These are phyloP conservation scores for Asterophora parasitica DNA, from an alignment of 768 basidiomycete species.

Conservation along the genomic window DNA sequence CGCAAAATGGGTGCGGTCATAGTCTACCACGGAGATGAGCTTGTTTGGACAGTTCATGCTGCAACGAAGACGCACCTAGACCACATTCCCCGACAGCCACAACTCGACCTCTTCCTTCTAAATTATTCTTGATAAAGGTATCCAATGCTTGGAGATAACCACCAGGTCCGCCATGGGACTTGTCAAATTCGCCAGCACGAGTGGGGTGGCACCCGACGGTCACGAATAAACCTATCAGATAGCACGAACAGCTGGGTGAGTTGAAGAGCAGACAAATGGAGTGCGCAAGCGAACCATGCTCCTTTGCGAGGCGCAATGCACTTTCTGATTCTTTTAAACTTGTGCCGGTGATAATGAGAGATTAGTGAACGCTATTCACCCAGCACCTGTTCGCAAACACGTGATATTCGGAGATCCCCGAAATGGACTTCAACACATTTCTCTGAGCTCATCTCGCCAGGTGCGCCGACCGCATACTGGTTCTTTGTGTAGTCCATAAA, in stretches of 20 bases:
- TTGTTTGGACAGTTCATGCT: neutral
- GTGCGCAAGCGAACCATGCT: slow-evolving; percentile 38
- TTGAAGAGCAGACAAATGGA: neutral
- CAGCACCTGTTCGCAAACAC: too few species aligned
- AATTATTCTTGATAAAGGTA: slow-evolving; percentile 42
- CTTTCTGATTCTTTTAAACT: slow-evolving; percentile 58
- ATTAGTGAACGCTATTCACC: too few species aligned
- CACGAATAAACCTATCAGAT: slow-evolving; percentile 50
- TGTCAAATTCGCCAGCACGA: slow-evolving; percentile 63
- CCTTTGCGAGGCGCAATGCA: slow-evolving; percentile 56
- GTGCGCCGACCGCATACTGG: too few species aligned
- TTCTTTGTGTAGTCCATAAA: too few species aligned
- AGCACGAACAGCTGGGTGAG: neutral
- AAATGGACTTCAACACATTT: too few species aligned
- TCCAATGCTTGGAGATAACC: slow-evolving; percentile 61
- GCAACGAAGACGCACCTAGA: slow-evolving; percentile 41
- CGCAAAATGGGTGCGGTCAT: slow-evolving; percentile 70
- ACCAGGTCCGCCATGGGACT: slow-evolving; percentile 47
- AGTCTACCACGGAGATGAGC: slow-evolving; percentile 41
- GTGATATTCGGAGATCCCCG: too few species aligned
- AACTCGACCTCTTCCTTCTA: slow-evolving; percentile 50
- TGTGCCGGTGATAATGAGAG: slow-evolving; percentile 75
- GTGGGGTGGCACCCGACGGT: slow-evolving; percentile 83
- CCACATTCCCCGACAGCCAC: slow-evolving; percentile 81
- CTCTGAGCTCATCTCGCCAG: too few species aligned